Evolutionary conservation across 2,329 filamentous ascomycete species (phyloP).

Genomic region (Diaporthe australafricana): DNA sequence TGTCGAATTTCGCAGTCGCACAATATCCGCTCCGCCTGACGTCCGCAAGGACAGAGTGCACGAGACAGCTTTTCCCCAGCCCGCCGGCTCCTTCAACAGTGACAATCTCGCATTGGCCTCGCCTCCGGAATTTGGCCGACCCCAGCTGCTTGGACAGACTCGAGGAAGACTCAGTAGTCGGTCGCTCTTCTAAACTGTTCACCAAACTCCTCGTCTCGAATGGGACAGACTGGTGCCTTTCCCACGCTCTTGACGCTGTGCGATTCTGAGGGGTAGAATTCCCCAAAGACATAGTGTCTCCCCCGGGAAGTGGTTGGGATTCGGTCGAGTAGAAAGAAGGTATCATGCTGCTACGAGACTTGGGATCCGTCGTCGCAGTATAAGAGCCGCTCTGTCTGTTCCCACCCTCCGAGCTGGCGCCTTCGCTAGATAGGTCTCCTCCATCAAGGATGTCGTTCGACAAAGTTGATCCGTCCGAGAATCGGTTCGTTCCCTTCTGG

Average conservation of each 20-base stretch:
- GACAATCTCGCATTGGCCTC: slow-evolving; percentile 73
- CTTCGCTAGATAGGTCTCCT: slow-evolving; percentile 69
- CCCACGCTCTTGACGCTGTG: slow-evolving; percentile 59
- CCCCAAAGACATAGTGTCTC: slow-evolving; percentile 60
- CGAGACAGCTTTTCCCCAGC: slow-evolving; percentile 73
- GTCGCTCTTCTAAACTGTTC: slow-evolving; percentile 59
- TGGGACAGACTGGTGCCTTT: slow-evolving; percentile 63
- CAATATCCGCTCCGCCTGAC: slow-evolving; percentile 72
- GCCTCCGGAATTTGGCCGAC: slow-evolving; percentile 68
- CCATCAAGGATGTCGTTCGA: slow-evolving; percentile 61
- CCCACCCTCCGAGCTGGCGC: slow-evolving; percentile 65
- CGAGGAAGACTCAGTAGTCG: slow-evolving; percentile 57
- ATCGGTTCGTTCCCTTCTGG: slow-evolving; percentile 56
- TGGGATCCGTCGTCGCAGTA: slow-evolving; percentile 58
- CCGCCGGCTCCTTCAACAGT: slow-evolving; percentile 71
- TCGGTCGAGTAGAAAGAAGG: slow-evolving; percentile 54
- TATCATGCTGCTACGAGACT: slow-evolving; percentile 52
- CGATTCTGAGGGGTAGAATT: slow-evolving; percentile 53
- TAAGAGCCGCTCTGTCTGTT: slow-evolving; percentile 63
- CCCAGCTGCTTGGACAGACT: slow-evolving; percentile 67
- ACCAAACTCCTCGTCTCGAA: slow-evolving; percentile 59
- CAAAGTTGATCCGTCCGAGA: slow-evolving; percentile 66
- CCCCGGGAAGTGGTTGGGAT: slow-evolving; percentile 51
- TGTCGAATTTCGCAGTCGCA: slow-evolving; percentile 75
- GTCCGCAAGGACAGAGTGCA: slow-evolving; percentile 72